phyloP scores from a whole-genome alignment of 140 eudicot genomes.

The Stevia rebaudiana region DNA sequence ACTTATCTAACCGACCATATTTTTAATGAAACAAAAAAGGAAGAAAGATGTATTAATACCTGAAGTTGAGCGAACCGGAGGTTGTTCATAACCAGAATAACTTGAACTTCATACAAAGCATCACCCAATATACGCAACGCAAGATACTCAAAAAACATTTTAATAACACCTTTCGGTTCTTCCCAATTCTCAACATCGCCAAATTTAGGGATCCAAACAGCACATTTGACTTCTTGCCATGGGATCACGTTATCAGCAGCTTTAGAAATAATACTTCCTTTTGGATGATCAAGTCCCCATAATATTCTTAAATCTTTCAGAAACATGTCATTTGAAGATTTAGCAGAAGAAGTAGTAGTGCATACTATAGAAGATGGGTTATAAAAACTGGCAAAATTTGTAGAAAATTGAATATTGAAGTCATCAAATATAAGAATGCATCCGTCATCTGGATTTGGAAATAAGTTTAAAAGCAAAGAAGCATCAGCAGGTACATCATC shows the following conservation, averaged over 20 bases:
- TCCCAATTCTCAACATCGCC: constrained; percentile 43
- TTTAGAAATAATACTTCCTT: constrained; percentile 44
- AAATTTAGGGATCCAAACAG: constrained; percentile 71
- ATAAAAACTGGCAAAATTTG: constrained; percentile 41
- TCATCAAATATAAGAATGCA: constrained; percentile 62
- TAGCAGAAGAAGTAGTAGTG: constrained; percentile 42
- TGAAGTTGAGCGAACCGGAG: constrained; percentile 75
- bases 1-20: background rate
- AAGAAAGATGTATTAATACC: constrained; percentile 36
- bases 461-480: constrained; percentile 40
- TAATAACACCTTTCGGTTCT: constrained; percentile 39
- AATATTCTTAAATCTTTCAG: constrained; percentile 37
- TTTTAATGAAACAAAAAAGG: background rate
- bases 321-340: constrained; percentile 19
- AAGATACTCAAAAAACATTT: constrained; percentile 55
- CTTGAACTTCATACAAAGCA: constrained; percentile 41
- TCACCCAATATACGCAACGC: constrained; percentile 68
- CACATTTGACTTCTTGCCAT: constrained; percentile 53
- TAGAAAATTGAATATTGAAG: constrained; percentile 45
- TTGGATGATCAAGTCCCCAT: constrained; percentile 51
- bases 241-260: constrained; percentile 42
- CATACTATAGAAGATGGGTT: constrained; percentile 51
- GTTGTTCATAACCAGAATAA: constrained; percentile 73
- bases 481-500: constrained; percentile 52
- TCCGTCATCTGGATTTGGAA: constrained; percentile 57